Evolutionary conservation across 2,329 filamentous ascomycete genomes (phyloP).

Genomic region (Pseudogymnoascus sp.): DNA sequence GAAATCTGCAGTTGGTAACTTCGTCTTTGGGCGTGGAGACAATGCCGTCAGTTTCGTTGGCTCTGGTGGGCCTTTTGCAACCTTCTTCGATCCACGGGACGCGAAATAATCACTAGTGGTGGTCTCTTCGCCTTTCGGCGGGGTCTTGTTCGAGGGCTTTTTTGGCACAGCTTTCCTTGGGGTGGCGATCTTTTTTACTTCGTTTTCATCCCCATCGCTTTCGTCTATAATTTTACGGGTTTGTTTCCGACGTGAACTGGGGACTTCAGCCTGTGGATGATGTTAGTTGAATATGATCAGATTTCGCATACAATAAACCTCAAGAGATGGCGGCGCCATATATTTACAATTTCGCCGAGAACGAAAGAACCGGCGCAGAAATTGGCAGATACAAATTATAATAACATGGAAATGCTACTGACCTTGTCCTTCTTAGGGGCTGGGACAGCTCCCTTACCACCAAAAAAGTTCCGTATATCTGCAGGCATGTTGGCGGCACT

Average conservation of each 20-base stretch:
- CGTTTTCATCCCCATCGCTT: slow-evolving; percentile 64
- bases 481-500: slow-evolving; percentile 55
- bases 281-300: slow-evolving; percentile 8
- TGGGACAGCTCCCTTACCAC: slow-evolving; percentile 57
- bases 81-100: slow-evolving; percentile 16
- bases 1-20: neutral
- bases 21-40: neutral
- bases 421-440: slow-evolving; percentile 33
- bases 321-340: neutral
- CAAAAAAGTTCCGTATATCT: slow-evolving; percentile 89
- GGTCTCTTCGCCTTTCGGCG: slow-evolving; percentile 26
- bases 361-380: neutral
- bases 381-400: neutral
- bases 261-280: neutral
- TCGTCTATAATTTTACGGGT: slow-evolving; percentile 69
- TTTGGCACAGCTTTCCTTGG: slow-evolving; percentile 50
- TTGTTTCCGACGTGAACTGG: slow-evolving; percentile 20
- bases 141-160: slow-evolving; percentile 38
- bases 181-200: slow-evolving; percentile 35
- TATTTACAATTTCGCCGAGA: neutral
- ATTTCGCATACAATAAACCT: neutral
- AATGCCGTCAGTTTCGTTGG: neutral
- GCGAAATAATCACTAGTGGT: slow-evolving; percentile 29
- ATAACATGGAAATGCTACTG: slow-evolving; percentile 11
- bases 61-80: neutral